Conservation (phyloP, 305 asterid genomes). For the Fraxinus nigra region DNA sequence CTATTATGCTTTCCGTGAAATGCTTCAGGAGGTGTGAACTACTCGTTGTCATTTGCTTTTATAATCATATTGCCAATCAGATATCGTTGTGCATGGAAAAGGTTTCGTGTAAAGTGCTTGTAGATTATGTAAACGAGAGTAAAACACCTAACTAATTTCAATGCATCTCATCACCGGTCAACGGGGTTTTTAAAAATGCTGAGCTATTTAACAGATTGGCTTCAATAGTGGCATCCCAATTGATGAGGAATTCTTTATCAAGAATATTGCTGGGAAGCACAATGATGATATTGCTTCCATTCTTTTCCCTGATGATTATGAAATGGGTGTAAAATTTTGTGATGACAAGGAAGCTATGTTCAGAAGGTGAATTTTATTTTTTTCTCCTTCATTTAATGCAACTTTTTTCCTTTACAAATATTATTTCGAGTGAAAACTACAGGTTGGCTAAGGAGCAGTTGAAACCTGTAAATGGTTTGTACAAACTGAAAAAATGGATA, state of each 20-base stretch:
- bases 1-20: slow-evolving; percentile 59
- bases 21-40: slow-evolving; percentile 76
- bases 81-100: background rate
- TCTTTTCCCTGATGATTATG: slow-evolving; percentile 83
- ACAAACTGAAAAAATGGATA: slow-evolving; percentile 69
- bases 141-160: background rate
- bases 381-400: background rate
- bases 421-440: slow-evolving; percentile 20
- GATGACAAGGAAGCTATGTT: slow-evolving; percentile 85
- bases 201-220: slow-evolving; percentile 57
- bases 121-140: background rate
- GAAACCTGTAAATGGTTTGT: slow-evolving; percentile 64
- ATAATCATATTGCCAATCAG: background rate
- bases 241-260: slow-evolving; percentile 54
- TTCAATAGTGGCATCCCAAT: slow-evolving; percentile 84
- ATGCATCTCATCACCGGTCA: slow-evolving; percentile 1
- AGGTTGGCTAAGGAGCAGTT: slow-evolving; percentile 76
- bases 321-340: slow-evolving; percentile 61
- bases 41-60: background rate
- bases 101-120: background rate
- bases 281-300: slow-evolving; percentile 63
- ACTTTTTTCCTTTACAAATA: background rate
- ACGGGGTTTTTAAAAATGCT: background rate
- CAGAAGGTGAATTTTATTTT: slow-evolving; percentile 53
- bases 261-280: slow-evolving; percentile 81